These are phyloP conservation scores for Albugo candida DNA, from an alignment of 352 stramenopile species.

Conservation along the genomic window DNA sequence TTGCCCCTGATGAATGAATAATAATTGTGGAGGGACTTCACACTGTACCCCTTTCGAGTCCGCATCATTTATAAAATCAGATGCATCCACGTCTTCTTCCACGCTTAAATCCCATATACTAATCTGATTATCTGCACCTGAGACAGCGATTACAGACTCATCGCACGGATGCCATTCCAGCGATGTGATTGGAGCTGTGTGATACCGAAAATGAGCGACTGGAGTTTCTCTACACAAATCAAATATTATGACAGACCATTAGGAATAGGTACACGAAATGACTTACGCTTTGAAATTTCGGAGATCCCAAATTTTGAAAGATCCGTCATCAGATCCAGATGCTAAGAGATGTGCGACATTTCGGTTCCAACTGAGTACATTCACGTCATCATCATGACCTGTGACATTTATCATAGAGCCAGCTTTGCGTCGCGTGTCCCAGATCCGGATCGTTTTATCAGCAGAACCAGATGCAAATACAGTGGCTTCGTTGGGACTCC, in stretches of 20 bases:
- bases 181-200: slow-evolving; percentile 92
- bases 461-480: slow-evolving; percentile 92
- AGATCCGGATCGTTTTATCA: slow-evolving; percentile 91
- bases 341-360: slow-evolving; percentile 94
- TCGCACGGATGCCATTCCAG: slow-evolving; percentile 99
- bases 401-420: slow-evolving; percentile 87
- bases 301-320: slow-evolving; percentile 95
- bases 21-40: slow-evolving; percentile 92
- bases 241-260: not conserved
- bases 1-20: slow-evolving; percentile 99
- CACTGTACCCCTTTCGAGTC: slow-evolving; percentile 24
- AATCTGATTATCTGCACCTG: slow-evolving; percentile 91
- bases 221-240: slow-evolving; percentile 26
- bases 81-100: slow-evolving; percentile 89
- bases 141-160: slow-evolving; percentile 92
- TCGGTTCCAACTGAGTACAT: slow-evolving; percentile 98
- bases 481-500: slow-evolving; percentile 91
- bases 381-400: slow-evolving; percentile 93
- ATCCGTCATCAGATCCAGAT: slow-evolving; percentile 94
- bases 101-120: slow-evolving; percentile 99
- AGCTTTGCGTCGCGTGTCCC: slow-evolving; percentile 88
- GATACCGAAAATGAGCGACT: slow-evolving; percentile 89
- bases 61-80: slow-evolving; percentile 17
- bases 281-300: slow-evolving; percentile 71
- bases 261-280: not conserved